Base-by-base conservation (phyloP, 1,139 yeast genomes). In the Yamadazyma epiphylla region DNA sequence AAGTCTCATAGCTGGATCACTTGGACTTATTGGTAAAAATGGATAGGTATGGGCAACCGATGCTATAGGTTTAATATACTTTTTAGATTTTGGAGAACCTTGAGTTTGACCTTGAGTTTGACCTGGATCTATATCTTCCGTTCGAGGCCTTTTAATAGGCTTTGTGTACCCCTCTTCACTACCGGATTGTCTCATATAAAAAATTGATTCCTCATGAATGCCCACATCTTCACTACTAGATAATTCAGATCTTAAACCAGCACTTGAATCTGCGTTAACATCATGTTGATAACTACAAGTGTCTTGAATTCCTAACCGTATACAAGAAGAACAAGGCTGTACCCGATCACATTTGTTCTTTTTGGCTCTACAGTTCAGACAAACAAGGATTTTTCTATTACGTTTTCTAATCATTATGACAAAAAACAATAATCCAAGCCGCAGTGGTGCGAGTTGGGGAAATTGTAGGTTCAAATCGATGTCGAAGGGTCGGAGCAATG, bases 341-440 rank as follows among this genome's bases (percentile, higher is more conserved):
- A 43, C 48, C 24, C 60, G 40, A 37, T 60, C 62, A 41, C 69
- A 61, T 29, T 55, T 58, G 38, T 58, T 57, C 41, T 61, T 61
- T 24, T 63, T 45, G 25, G 41, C 38, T 19, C 60, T 45, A 38
- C 68, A 61, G 38, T 45, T 48, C 21, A 42, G 47, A 31, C 61
- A 55, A 13, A 53, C 52, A 13, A 52, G 32, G 0, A 50, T 44
- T 22, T 42, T 42, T 25, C 59, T 43, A 24, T 50, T 45, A 24
- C 57, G 38, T 17, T 10, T 17, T 17, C 10, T 17, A 20, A 31
- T 39, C 31, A n/a, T n/a, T n/a, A n/a, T n/a, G n/a, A n/a, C n/a
- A n/a, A n/a, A n/a, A n/a, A n/a, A n/a, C n/a, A n/a, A n/a, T n/a
- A n/a, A n/a, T n/a, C n/a, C n/a, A n/a, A n/a, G n/a, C n/a, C n/a